Conservation (phyloP, 2,329 filamentous ascomycete genomes). For the Xylaria sp. region DNA sequence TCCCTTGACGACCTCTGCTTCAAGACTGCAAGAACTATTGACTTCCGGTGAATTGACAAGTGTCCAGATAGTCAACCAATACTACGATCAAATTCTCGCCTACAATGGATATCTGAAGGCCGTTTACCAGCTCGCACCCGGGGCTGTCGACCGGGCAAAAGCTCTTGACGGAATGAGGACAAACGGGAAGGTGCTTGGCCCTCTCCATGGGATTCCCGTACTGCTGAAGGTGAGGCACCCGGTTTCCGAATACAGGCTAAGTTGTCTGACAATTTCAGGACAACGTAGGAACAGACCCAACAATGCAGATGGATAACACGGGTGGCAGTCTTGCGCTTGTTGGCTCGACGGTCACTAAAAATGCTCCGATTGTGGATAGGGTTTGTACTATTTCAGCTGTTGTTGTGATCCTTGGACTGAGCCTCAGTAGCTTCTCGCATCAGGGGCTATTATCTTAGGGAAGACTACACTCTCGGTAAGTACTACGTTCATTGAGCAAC, state of each 20-base stretch:
- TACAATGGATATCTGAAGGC: not conserved
- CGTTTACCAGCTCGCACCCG: not conserved
- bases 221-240: not conserved
- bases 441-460: not conserved
- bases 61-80: not conserved
- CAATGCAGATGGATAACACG: not conserved
- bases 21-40: not conserved
- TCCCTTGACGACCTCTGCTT: not conserved
- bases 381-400: not conserved
- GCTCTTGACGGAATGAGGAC: not conserved
- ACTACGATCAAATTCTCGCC: not conserved
- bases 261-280: not conserved
- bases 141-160: not conserved
- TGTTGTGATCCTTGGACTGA: not conserved
- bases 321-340: not conserved
- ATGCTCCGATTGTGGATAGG: not conserved
- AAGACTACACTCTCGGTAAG: not conserved
- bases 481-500: not conserved
- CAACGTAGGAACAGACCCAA: not conserved
- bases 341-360: not conserved
- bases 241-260: too few species aligned
- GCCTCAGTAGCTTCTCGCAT: not conserved
- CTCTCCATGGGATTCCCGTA: not conserved
- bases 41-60: not conserved
- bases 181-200: not conserved